Percentiles rank a stretch among this genome's conserved stretches.
phyloP scores from a whole-genome alignment of 2,329 filamentous ascomycete genomes.

The Coniochaeta sp. region DNA sequence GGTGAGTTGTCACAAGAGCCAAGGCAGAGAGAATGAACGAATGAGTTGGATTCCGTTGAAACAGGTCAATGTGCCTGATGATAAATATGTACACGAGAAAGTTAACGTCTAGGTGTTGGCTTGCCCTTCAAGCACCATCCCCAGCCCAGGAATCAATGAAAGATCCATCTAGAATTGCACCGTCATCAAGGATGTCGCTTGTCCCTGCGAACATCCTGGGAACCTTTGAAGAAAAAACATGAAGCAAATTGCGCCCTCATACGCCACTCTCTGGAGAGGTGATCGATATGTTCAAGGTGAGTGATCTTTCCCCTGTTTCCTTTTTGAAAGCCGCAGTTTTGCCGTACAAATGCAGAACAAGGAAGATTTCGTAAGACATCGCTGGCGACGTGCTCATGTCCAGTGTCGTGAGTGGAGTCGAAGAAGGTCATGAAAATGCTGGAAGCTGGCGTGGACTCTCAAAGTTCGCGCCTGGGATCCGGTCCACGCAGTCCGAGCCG shows the following conservation, averaged over 20 bases:
- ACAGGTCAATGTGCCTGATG: background rate
- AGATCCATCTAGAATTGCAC: background rate
- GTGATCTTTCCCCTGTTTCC: background rate
- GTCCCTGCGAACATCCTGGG: background rate
- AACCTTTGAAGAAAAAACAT: background rate
- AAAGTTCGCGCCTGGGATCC: conserved; percentile 8
- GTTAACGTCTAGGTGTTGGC: background rate
- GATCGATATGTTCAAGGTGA: background rate
- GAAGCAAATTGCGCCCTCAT: conserved; percentile 1
- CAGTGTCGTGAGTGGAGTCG: background rate
- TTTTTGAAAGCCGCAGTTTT: conserved; percentile 2
- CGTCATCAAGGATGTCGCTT: background rate
- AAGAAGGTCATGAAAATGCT: background rate
- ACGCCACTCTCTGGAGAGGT: background rate
- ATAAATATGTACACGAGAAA: background rate
- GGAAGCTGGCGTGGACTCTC: conserved; percentile 2
- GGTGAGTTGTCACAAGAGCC: no score
- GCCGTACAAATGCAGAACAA: conserved; percentile 1
- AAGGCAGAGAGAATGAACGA: no score
- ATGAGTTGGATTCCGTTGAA: background rate
- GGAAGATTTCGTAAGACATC: conserved; percentile 7
- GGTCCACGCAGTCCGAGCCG: conserved; percentile 8
- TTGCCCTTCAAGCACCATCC: background rate
- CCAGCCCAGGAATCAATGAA: background rate
- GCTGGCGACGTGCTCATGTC: conserved; percentile 6